Evolutionary conservation across 345 rosid species (phyloP), one percentile per base, ranked within the genome.

Genomic region (Ceriops tagal): DNA sequence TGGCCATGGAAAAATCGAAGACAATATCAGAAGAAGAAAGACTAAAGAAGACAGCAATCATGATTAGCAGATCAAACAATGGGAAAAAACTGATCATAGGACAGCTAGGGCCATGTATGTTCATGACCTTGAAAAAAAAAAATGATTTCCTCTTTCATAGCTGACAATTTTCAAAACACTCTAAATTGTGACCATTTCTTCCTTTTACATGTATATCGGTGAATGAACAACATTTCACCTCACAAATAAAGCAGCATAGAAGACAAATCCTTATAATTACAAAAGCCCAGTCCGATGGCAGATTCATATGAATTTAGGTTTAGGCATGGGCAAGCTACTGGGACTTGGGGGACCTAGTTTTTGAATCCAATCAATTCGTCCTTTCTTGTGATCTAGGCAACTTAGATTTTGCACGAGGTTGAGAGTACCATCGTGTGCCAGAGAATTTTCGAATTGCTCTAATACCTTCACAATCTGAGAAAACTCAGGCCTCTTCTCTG

Each of bases 401-500:
- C 53, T 79, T 28, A 74, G 78, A 75, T 65, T 79, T 8, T 69
- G 76, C 19, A 58, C 83, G 64, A 87, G 81, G 73, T 79, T 85
- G 75, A 96, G 71, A 51, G 84, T 84, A 35, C 99, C 99, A 35
- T 92, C 86, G 30, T 57, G 76, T n/a, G 84, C 85, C 39, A 86
- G 82, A 0, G 98, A 90, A 34, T 81, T 69, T 53, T 75, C 77
- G 53, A 95, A 95, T 75, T 90, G 87, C 83, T 95, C 97, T 67
- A 95, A 80, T 22, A 89, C 92, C 79, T 88, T 92, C 66, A 95
- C 93, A 22, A 95, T 78, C 82, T 95, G 99, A 91, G 93, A 83
- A 80, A 92, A 95, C 76, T 92, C 98, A 0, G 98, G 99, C 81
- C 99, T 86, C 82, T 90, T 92, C 21, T 88, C 98, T 6, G 99